phyloP scores from a whole-genome alignment of 768 basidiomycete genomes.

The Trametes cubensis region DNA sequence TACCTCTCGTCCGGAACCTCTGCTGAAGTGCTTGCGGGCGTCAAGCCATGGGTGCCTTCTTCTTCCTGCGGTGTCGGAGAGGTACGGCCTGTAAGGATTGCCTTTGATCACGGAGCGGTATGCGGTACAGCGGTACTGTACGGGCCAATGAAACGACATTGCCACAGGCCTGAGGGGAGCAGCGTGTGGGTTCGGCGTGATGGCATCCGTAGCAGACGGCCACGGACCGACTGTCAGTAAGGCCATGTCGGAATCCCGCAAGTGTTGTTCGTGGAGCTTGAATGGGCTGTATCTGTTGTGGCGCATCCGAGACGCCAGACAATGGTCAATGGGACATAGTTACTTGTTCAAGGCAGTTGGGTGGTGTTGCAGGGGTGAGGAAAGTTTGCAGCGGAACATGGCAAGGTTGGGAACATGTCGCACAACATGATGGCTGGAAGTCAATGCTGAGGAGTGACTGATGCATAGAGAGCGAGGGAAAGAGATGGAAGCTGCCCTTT shows the following conservation, averaged over 20 bases:
- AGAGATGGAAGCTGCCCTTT: neutral
- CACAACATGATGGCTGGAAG: neutral
- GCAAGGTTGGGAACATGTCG: neutral
- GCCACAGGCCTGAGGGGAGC: neutral
- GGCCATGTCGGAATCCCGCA: no score
- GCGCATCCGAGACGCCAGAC: no score
- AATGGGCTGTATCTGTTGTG: no score
- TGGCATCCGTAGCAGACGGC: neutral
- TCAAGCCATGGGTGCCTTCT: neutral
- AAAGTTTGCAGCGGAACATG: neutral
- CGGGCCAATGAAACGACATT: neutral
- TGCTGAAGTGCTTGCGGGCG: slow-evolving; percentile 12
- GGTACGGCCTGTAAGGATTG: neutral
- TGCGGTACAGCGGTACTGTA: neutral
- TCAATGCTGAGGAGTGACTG: no score
- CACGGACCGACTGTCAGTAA: neutral
- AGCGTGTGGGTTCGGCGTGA: neutral
- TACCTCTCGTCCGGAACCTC: slow-evolving; percentile 12
- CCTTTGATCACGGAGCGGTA: neutral
- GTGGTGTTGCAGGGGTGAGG: neutral
- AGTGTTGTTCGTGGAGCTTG: no score
- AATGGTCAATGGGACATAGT: no score
- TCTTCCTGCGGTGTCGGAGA: neutral
- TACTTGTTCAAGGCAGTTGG: no score
- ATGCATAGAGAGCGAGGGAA: no score